Base-by-base conservation (phyloP, 2,329 filamentous ascomycete species). In the Colletotrichum truncatum region DNA sequence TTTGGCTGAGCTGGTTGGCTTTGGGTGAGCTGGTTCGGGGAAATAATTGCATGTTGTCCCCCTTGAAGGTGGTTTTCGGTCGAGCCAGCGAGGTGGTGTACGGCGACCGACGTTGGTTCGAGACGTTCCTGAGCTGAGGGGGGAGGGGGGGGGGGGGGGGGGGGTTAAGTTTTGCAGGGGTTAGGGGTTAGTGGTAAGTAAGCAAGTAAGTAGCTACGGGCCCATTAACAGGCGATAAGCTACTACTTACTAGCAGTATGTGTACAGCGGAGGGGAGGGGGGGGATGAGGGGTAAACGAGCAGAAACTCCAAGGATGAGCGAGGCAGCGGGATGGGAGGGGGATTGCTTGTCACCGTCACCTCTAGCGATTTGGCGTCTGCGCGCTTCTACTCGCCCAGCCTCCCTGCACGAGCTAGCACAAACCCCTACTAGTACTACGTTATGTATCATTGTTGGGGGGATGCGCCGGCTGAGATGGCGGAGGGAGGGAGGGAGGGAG, bases 351-450 rank as follows among this genome's bases (percentile, higher is more conserved):
- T 54, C 57, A 6, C 30, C 28, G 14, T 36, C 6, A 30, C n/a
- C 49, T 61, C 39, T 26, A 34, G 57, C 39, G 21, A 61, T 43
- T 49, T 60, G 56, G 48, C 48, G 26, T 30, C n/a, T 60, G 62
- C 62, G 62, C 39, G 57, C 62, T 46, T 62, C 57, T 62, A 66
- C 64, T 66, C 64, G 64, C 34, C 64, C 64, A 66, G 25, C 64
- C 64, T 59, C 64, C 64, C 59, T 64, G 46, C 64, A 48, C 62
- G 25, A 57, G 41, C 45, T n/a, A n/a, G n/a, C n/a, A n/a, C n/a
- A n/a, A n/a, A n/a, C n/a, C n/a, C n/a, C n/a, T n/a, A n/a, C n/a
- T n/a, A n/a, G n/a, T n/a, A n/a, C n/a, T n/a, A n/a, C n/a, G n/a
- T n/a, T n/a, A n/a, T n/a, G n/a, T n/a, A n/a, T n/a, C n/a, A n/a